Percentiles rank a stretch among this genome's conserved stretches.
Conservation (phyloP, 2,329 filamentous ascomycete genomes). For the Phialemoniopsis sp. region DNA sequence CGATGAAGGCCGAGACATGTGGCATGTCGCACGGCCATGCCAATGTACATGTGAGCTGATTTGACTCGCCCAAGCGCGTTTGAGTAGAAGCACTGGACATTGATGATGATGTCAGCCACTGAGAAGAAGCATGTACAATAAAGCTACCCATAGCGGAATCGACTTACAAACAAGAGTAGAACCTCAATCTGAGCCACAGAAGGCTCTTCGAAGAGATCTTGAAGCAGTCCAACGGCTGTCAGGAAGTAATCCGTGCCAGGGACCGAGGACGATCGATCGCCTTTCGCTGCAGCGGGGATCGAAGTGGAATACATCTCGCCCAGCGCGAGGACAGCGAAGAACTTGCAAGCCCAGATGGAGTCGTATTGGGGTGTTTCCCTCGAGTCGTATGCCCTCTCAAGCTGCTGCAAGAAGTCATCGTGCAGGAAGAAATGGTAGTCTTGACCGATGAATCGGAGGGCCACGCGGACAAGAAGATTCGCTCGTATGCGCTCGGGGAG, state of each 20-base stretch:
- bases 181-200: constrained; percentile 10
- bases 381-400: constrained; percentile 22
- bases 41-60: constrained; percentile 25
- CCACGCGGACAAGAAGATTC: constrained; percentile 20
- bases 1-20: constrained; percentile 37
- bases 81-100: constrained; percentile 14
- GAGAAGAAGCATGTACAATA: too few species aligned
- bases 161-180: too few species aligned
- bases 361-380: constrained; percentile 18
- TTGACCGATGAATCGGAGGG: constrained; percentile 22
- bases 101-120: too few species aligned
- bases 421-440: constrained; percentile 25
- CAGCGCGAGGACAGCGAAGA: constrained; percentile 37
- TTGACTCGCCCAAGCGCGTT: constrained; percentile 27
- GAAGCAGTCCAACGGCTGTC: constrained; percentile 29
- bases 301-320: constrained; percentile 37
- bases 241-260: constrained; percentile 39
- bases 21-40: constrained; percentile 30
- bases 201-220: constrained; percentile 36
- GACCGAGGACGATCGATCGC: constrained; percentile 13
- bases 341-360: constrained; percentile 33
- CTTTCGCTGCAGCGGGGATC: too few species aligned
- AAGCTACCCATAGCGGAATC: too few species aligned
- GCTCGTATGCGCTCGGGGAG: constrained; percentile 18
- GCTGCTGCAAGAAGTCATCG: constrained; percentile 29